phyloP scores from a whole-genome alignment of 1,284 basidiomycete genomes.

The Puccinia coronata region DNA sequence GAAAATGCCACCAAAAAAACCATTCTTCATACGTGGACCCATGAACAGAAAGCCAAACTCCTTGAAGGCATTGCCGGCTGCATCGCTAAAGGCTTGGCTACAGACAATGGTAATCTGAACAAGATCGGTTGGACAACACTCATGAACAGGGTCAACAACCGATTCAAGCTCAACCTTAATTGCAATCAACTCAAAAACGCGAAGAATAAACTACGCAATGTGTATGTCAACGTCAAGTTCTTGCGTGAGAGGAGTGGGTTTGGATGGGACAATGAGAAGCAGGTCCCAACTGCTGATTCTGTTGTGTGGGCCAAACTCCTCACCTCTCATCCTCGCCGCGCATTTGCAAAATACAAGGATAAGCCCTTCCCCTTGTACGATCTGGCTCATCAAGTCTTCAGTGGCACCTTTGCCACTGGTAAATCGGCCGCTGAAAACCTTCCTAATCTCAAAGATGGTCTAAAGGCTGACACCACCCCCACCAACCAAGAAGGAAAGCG shows the following conservation, averaged over 20 bases:
- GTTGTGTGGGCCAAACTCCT: background rate
- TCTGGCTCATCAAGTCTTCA: slow-evolving; percentile 3
- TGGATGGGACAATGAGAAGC: background rate
- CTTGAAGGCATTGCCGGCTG: background rate
- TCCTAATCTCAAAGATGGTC: background rate
- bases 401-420: slow-evolving; percentile 1
- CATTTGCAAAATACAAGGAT: background rate
- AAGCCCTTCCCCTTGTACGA: background rate
- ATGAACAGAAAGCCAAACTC: background rate
- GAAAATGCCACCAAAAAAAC: background rate
- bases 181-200: background rate
- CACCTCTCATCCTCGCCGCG: background rate
- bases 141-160: background rate
- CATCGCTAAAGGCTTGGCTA: background rate
- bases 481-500: background rate
- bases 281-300: background rate
- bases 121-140: background rate
- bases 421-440: background rate
- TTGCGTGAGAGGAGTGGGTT: background rate
- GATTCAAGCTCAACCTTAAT: background rate
- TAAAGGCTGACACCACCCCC: background rate
- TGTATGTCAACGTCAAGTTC: background rate
- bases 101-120: background rate
- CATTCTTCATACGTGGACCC: background rate
- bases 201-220: background rate